phyloP scores from a whole-genome alignment of 495 filamentous ascomycete genomes.

The Durotheca rogersii region DNA sequence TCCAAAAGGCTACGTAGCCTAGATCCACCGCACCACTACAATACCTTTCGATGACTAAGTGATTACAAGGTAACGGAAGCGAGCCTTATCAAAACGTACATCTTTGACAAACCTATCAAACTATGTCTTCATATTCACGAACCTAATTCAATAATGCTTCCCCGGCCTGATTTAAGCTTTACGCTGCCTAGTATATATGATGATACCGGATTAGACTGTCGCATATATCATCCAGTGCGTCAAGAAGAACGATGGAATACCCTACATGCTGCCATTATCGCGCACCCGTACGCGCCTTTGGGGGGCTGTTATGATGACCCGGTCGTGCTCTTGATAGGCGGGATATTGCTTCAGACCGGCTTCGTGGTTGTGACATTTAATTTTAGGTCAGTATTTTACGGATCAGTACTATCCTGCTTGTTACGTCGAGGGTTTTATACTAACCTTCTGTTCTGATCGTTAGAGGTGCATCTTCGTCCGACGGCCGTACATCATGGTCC shows the following conservation, averaged over 20 bases:
- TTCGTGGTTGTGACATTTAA: conserved; percentile 89
- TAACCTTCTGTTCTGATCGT: conserved; percentile 4
- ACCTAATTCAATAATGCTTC: too few species aligned
- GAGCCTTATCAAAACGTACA: too few species aligned
- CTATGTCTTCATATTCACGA: too few species aligned
- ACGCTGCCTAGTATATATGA: conserved; percentile 85
- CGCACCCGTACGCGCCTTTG: conserved; percentile 87
- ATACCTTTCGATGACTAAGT: too few species aligned
- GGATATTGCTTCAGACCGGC: conserved; percentile 63
- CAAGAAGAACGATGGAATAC: conserved; percentile 37
- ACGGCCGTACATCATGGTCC: conserved; percentile 82
- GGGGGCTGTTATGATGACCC: conserved; percentile 85
- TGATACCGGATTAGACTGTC: conserved; percentile 68
- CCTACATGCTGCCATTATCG: conserved; percentile 70
- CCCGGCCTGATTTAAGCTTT: conserved; percentile 66
- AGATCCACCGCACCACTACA: too few species aligned
- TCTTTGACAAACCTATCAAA: too few species aligned
- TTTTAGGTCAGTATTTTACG: conserved; percentile 63
- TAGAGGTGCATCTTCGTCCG: conserved; percentile 76
- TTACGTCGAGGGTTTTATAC: background rate
- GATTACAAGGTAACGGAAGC: too few species aligned
- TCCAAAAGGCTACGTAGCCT: too few species aligned
- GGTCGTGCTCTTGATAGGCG: conserved; percentile 63
- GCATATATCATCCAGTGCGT: conserved; percentile 69
- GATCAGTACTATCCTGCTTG: background rate